Base-by-base conservation (phyloP, 106 monocot genomes). In the Allium sativum region DNA sequence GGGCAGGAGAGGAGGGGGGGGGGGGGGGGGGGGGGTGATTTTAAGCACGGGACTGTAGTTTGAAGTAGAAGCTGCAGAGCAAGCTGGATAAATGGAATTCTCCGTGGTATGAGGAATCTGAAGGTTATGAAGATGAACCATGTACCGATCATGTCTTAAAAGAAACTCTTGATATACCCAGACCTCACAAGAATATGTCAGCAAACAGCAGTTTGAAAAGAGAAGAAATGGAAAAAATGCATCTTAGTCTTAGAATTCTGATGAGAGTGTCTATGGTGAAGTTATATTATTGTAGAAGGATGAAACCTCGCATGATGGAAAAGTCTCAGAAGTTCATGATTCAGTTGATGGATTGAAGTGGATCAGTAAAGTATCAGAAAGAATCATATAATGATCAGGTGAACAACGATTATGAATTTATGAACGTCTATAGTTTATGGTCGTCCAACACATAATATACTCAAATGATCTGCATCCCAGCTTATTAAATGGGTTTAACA, bases 31-130 rank as follows among this genome's bases (percentile, higher is more conserved):
- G 59, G 67, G 13, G 31, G 52, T 45, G 69, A 67, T 17, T 77
- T 77, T 45, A 68, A 40, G 64, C 65, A 59, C 42, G 52, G 46
- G 4, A 41, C 17, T 18, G 64, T 83, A 40, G 42, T 64, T 47
- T 88, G 78, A 70, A 98, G 92, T 59, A 87, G 74, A 76, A 99
- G 98, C 66, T 88, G 88, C 41, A 64, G 72, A 40, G 72, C 57
- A 48, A 54, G 21, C 12, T 57, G 62, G 50, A 51, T 73, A 41
- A 76, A 59, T 56, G 55, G 41, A 31, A 51, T 65, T 94, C 74
- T 31, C 51, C 52, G 40, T 77, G 74, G 77, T 78, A 80, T 52
- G 48, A 41, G 14, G 80, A 74, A 5, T 56, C 42, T 42, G 74
- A 78, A 16, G 65, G 58, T 48, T 53, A 65, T 65, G 76, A 75